Percentiles rank a stretch among this genome's conserved stretches.
phyloP scores from a whole-genome alignment of 2,329 filamentous ascomycete genomes.

The Pseudogymnoascus sp. region DNA sequence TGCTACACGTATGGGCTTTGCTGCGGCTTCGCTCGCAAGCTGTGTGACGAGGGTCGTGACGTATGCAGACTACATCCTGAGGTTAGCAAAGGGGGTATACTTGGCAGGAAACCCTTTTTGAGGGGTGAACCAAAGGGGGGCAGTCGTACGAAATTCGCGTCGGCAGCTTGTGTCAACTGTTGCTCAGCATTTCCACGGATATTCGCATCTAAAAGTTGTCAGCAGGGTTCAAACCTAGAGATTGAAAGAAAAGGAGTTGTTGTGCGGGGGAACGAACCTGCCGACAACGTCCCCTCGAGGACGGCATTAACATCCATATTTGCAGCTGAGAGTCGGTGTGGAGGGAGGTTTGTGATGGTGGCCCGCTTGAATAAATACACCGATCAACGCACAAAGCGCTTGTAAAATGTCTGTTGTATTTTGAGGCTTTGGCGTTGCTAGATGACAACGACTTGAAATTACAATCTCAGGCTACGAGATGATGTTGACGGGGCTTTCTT shows the following conservation, averaged over 20 bases:
- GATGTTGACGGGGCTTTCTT: conserved; percentile 9
- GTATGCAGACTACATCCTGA: conserved; percentile 67
- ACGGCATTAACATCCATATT: conserved; percentile 97
- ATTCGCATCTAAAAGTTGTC: conserved; percentile 63
- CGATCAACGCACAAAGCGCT: conserved; percentile 11
- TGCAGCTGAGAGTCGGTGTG: conserved; percentile 27
- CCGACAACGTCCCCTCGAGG: conserved; percentile 91
- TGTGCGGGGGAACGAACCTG: conserved; percentile 55
- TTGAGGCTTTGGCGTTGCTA: conserved; percentile 8
- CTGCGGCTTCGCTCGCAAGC: conserved; percentile 81
- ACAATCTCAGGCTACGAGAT: conserved; percentile 10
- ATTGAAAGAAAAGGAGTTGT: conserved; percentile 12
- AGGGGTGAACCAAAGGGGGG: conserved; percentile 28
- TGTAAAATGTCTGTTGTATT: conserved; percentile 10
- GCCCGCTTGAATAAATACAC: conserved; percentile 9
- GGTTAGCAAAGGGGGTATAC: conserved; percentile 18
- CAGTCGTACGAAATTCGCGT: conserved; percentile 81
- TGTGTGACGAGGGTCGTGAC: conserved; percentile 87
- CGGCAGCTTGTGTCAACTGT: conserved; percentile 85
- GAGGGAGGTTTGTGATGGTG: conserved; percentile 2
- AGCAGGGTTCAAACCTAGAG: conserved; percentile 24
- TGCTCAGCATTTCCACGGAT: conserved; percentile 88
- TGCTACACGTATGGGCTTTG: conserved; percentile 80
- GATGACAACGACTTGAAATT: conserved; percentile 12
- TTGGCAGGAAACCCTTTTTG: conserved; percentile 18